Conservation (phyloP, 768 basidiomycete genomes). For the Mycena latifolia region DNA sequence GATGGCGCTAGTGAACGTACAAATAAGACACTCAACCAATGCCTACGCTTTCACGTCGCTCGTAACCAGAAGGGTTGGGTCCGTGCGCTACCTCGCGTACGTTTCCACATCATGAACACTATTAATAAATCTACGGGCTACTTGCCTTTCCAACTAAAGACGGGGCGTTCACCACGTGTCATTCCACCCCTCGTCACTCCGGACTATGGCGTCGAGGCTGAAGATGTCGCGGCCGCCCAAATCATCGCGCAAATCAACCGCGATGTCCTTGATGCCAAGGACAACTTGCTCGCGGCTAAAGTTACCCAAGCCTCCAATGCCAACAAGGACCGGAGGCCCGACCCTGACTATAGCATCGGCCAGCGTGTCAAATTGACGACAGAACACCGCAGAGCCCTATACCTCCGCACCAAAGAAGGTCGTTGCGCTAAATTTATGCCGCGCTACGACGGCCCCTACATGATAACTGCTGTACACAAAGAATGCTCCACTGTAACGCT, state of each 20-base stretch:
- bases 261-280: slow-evolving; percentile 41
- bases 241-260: slow-evolving; percentile 14
- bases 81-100: slow-evolving; percentile 36
- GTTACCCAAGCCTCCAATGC: slow-evolving; percentile 38
- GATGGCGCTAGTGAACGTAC: too few relatives aligned
- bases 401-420: slow-evolving; percentile 37
- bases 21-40: slow-evolving; percentile 49
- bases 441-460: slow-evolving; percentile 46
- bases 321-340: slow-evolving; percentile 34
- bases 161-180: slow-evolving; percentile 38
- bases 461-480: slow-evolving; percentile 35
- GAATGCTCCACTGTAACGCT: too few relatives aligned
- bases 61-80: slow-evolving; percentile 50
- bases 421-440: slow-evolving; percentile 54
- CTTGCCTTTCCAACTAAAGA: slow-evolving; percentile 45
- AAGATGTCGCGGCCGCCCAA: slow-evolving; percentile 28
- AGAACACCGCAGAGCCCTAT: slow-evolving; percentile 40
- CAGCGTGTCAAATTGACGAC: slow-evolving; percentile 47
- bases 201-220: slow-evolving; percentile 20
- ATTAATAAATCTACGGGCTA: slow-evolving; percentile 46
- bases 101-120: slow-evolving; percentile 50
- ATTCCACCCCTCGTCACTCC: slow-evolving; percentile 40
- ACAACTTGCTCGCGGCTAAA: slow-evolving; percentile 44
- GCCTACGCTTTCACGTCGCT: slow-evolving; percentile 42
- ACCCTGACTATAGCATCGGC: slow-evolving; percentile 38